A percentile compares a stretch with the other conserved stretches of the same genome.
These are phyloP conservation scores for Diaporthe sp. DNA, from an alignment of 2,329 filamentous ascomycete genomes.

Conservation along the genomic window DNA sequence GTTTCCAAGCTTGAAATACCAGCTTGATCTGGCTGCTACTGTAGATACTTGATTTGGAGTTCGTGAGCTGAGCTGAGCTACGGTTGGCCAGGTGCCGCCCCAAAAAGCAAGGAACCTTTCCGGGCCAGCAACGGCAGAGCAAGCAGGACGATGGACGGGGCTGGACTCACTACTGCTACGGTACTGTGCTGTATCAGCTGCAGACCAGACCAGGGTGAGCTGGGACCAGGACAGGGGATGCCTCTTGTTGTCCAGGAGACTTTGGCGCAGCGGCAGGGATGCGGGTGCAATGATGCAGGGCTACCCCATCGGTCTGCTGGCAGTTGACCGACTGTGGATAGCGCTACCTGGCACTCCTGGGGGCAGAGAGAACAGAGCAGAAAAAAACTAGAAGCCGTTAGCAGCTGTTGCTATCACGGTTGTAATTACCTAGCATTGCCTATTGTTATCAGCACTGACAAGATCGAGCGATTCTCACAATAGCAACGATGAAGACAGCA, in stretches of 20 bases:
- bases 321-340: slow-evolving; percentile 30
- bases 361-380: not conserved
- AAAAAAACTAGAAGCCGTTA: slow-evolving; percentile 25
- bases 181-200: slow-evolving; percentile 7
- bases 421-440: not conserved
- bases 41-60: not conserved
- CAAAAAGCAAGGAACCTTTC: slow-evolving; percentile 25
- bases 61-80: not conserved
- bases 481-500: slow-evolving; percentile 1
- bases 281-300: slow-evolving; percentile 20
- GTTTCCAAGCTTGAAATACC: not conserved
- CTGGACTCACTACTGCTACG: not conserved
- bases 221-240: not conserved
- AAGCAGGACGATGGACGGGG: slow-evolving; percentile 3
- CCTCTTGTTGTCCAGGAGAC: slow-evolving; percentile 31
- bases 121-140: not conserved
- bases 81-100: slow-evolving; percentile 3
- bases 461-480: not conserved
- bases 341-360: not conserved
- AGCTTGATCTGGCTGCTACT: slow-evolving; percentile 7
- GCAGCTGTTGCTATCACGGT: slow-evolving; percentile 20
- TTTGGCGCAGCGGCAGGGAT: slow-evolving; percentile 31
- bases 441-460: not conserved
- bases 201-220: slow-evolving; percentile 24
- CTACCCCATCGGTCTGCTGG: slow-evolving; percentile 30